Conservation (phyloP, 179 eudicot species). For the Nepenthes alata region DNA sequence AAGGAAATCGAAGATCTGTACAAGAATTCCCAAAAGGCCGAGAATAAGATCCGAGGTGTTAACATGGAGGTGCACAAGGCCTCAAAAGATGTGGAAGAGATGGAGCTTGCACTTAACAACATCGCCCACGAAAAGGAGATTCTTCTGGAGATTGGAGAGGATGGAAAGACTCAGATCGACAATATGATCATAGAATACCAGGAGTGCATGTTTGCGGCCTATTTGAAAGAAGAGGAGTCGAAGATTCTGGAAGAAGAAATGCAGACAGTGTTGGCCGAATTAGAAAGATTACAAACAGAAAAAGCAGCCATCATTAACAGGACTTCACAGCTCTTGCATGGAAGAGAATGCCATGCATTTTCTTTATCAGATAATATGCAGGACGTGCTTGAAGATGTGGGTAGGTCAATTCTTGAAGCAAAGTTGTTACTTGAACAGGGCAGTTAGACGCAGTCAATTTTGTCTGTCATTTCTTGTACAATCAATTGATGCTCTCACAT, state of each 20-base stretch:
- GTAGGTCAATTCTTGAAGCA: conserved; percentile 34
- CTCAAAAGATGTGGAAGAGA: conserved; percentile 26
- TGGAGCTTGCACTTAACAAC: conserved; percentile 30
- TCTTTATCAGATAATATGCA: conserved; percentile 33
- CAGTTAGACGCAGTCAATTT: too few species aligned
- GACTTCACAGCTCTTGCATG: conserved; percentile 24
- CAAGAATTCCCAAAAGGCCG: conserved; percentile 25
- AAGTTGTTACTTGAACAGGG: conserved; percentile 22
- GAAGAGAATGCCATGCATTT: conserved; percentile 14
- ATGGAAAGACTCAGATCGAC: conserved; percentile 41
- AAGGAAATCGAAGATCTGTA: conserved; percentile 40
- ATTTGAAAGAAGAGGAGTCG: conserved; percentile 44
- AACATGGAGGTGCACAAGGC: conserved; percentile 32
- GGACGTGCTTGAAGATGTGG: conserved; percentile 42
- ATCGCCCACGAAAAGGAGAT: conserved; percentile 40
- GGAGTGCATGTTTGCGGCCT: conserved; percentile 35
- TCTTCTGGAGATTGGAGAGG: conserved; percentile 42
- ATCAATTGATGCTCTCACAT: too few species aligned
- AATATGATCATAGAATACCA: conserved; percentile 45
- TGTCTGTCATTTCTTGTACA: too few species aligned
- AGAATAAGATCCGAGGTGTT: conserved; percentile 26
- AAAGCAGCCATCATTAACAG: conserved; percentile 28
- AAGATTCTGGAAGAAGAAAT: conserved; percentile 51
- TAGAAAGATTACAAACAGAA: conserved; percentile 25
- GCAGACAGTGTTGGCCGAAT: conserved; percentile 12